phyloP scores from a whole-genome alignment of 1,284 basidiomycete genomes.

The Ustilago vetiveriae region DNA sequence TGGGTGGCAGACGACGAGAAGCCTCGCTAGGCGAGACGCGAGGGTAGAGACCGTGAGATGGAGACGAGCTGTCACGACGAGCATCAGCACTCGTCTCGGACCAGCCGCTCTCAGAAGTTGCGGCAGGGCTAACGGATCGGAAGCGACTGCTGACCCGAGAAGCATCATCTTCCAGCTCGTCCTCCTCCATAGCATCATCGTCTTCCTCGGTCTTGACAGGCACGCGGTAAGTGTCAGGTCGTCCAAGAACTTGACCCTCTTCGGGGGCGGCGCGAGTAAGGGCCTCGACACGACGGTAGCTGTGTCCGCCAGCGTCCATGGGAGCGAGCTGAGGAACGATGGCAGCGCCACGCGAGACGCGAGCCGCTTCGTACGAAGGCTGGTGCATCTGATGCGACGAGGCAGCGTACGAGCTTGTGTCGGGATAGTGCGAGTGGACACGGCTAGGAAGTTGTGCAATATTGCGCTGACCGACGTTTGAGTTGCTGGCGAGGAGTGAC shows the following conservation, averaged over 20 bases:
- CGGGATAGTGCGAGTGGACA: conserved; percentile 30
- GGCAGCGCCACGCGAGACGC: conserved; percentile 41
- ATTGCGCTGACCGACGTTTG: conserved; percentile 18
- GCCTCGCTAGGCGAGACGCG: conserved; percentile 35
- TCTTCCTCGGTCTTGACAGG: conserved; percentile 25
- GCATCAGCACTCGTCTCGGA: conserved; percentile 11
- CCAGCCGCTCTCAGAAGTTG: conserved; percentile 32
- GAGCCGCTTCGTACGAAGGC: conserved; percentile 50
- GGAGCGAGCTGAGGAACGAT: conserved; percentile 56
- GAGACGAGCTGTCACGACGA: conserved; percentile 32
- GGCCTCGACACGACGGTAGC: conserved; percentile 61
- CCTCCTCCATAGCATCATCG: conserved; percentile 48
- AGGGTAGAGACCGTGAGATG: conserved; percentile 47
- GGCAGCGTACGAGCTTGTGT: conserved; percentile 16
- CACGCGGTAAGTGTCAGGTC: conserved; percentile 4
- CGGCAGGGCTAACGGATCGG: conserved; percentile 38
- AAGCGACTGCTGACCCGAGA: conserved; percentile 17
- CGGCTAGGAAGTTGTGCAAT: conserved; percentile 56
- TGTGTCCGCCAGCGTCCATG: conserved; percentile 47
- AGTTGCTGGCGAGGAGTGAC: conserved; percentile 26
- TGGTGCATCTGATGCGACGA: conserved; percentile 26
- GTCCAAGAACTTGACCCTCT: background rate
- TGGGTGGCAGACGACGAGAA: conserved; percentile 32
- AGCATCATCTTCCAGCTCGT: conserved; percentile 20
- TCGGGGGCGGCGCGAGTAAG: conserved; percentile 62